A percentile compares a stretch with the other conserved stretches of the same genome.
Evolutionary conservation across 2,329 filamentous ascomycete genomes (phyloP).

Genomic region (Pochonia chlamydosporia): DNA sequence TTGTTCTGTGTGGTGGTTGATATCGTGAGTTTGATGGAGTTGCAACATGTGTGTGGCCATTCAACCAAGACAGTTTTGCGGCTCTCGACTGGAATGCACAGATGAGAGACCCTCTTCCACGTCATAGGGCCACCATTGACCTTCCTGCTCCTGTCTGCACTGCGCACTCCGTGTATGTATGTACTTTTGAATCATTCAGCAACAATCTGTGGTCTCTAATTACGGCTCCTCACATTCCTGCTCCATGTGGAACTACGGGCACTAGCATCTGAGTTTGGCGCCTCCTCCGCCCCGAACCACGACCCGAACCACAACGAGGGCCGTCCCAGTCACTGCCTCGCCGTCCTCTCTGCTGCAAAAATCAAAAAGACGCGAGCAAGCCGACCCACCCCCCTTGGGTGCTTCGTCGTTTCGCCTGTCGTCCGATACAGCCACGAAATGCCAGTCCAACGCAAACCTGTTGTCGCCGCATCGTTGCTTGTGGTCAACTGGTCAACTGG

Average conservation of each 20-base stretch:
- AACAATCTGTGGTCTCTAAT: too few species aligned
- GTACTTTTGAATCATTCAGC: too few species aligned
- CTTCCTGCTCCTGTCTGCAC: too few species aligned
- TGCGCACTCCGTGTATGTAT: too few species aligned
- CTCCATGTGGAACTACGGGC: slow-evolving; percentile 2
- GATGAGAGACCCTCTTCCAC: too few species aligned
- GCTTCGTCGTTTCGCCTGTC: background rate
- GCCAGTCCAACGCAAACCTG: background rate
- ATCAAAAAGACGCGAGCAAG: background rate
- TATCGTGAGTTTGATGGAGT: too few species aligned
- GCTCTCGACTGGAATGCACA: background rate
- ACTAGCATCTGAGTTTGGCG: slow-evolving; percentile 5
- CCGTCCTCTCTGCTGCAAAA: background rate
- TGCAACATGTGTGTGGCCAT: too few species aligned
- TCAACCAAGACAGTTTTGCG: too few species aligned
- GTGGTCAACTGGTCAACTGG: too few species aligned
- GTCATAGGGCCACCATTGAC: too few species aligned
- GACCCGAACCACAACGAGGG: background rate
- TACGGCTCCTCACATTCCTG: background rate
- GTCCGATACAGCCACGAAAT: background rate
- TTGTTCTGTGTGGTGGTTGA: too few species aligned
- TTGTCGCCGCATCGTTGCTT: background rate
- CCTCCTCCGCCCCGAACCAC: slow-evolving; percentile 3
- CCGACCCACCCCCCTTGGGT: background rate
- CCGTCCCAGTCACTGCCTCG: background rate